Evolutionary conservation across 148 eudicot species (phyloP).

Genomic region (Dianthus caryophyllus): DNA sequence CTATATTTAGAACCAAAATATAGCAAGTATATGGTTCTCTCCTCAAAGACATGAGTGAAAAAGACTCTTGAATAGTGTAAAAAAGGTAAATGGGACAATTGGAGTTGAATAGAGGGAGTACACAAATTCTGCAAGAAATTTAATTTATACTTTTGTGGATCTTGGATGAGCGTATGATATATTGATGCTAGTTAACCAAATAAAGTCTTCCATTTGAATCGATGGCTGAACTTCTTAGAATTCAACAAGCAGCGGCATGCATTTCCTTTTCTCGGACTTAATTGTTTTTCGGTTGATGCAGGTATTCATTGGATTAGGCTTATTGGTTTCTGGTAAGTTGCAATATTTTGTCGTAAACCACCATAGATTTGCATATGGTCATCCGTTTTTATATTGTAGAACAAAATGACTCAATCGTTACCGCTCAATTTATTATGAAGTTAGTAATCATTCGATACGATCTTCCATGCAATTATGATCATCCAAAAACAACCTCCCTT

Average conservation of each 20-base stretch:
- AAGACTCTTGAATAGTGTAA: too few species aligned
- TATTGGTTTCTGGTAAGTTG: constrained; percentile 66
- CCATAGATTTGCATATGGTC: neutral
- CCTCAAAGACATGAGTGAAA: too few species aligned
- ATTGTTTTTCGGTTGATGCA: constrained; percentile 39
- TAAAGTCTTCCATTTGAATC: neutral
- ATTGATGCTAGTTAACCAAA: too few species aligned
- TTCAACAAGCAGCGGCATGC: constrained; percentile 7
- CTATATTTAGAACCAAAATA: too few species aligned
- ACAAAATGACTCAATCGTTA: neutral
- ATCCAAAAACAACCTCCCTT: neutral
- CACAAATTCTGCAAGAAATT: neutral
- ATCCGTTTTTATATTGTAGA: neutral
- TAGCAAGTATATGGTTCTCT: too few species aligned
- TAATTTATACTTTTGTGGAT: neutral
- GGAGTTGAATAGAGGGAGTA: too few species aligned
- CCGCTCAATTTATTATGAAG: neutral
- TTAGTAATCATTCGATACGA: neutral
- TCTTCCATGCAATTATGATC: neutral
- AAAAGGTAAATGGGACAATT: too few species aligned
- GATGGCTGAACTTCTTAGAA: neutral
- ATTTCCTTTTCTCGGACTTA: neutral
- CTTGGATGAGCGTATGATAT: neutral
- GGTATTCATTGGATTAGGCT: constrained; percentile 55
- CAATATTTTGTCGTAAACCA: neutral